Percentiles rank a stretch among this genome's conserved stretches.
Evolutionary conservation across 2,329 filamentous ascomycete species (phyloP).

Genomic region (Colletotrichum theobromicola): DNA sequence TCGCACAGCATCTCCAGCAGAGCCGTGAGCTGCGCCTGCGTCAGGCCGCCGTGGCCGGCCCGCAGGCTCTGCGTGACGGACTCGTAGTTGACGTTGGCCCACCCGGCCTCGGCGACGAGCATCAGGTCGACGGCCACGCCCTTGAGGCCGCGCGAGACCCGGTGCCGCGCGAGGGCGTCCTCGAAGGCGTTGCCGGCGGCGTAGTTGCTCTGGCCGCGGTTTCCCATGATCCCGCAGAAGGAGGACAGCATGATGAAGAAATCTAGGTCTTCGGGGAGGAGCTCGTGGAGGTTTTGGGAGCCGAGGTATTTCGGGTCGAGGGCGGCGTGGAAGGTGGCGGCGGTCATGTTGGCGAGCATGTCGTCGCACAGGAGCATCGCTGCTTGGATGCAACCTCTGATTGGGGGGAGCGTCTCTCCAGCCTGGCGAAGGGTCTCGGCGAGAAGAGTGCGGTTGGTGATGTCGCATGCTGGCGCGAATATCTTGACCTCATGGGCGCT

Average conservation of each 20-base stretch:
- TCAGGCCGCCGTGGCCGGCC: background rate
- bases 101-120: background rate
- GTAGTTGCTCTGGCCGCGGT: slow-evolving; percentile 63
- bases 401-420: slow-evolving; percentile 25
- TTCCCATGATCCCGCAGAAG: slow-evolving; percentile 60
- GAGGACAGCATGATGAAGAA: slow-evolving; percentile 60
- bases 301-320: slow-evolving; percentile 55
- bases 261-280: slow-evolving; percentile 34
- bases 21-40: background rate
- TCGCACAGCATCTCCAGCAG: background rate
- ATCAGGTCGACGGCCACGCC: background rate
- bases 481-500: slow-evolving; percentile 33
- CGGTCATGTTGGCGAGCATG: slow-evolving; percentile 54
- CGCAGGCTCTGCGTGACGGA: background rate
- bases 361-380: slow-evolving; percentile 43
- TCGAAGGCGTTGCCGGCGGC: slow-evolving; percentile 58
- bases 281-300: slow-evolving; percentile 50
- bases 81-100: background rate
- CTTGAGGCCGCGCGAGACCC: background rate
- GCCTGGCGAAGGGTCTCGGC: slow-evolving; percentile 22
- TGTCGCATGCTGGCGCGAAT: slow-evolving; percentile 42
- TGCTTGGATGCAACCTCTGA: slow-evolving; percentile 39
- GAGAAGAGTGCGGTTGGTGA: slow-evolving; percentile 37
- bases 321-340: slow-evolving; percentile 45
- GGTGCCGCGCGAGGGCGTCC: slow-evolving; percentile 41